Base-by-base conservation (phyloP, 176 grass and related monocot genomes). In the Cenchrus purpureus region DNA sequence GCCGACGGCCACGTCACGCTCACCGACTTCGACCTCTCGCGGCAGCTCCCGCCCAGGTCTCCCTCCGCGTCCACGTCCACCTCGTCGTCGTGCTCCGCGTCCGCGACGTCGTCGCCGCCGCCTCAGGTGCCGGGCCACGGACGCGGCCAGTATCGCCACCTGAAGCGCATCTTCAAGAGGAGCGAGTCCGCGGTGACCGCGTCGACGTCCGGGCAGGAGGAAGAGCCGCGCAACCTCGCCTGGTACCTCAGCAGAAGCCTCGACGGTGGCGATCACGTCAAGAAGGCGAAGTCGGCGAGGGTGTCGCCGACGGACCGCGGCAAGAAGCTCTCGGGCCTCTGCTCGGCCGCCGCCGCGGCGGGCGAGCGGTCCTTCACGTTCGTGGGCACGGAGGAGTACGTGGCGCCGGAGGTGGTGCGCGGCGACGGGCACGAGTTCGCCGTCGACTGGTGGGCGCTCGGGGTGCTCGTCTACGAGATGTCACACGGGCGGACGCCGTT, bases 351-450 rank as follows among this genome's bases (percentile, higher is more conserved):
- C 37, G 37, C 37, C 37, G 20, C 83, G 8, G 9, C 45, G 11
- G 80, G 76, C 12, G 91, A 91, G 74, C 80, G 80, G 66, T 97
- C 97, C 7, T 91, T 86, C 91, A 97, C 97, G 19, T 99, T 99
- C 77, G 97, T 99, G 2, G 94, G 97, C 50, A 99, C 94, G 65
- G 97, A 99, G 82, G 97, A 99, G 79, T 99, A 99, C 82, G 97
- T 99, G 56, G 80, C 97, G 74, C 97, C 97, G 16, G 97, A 99
- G 88, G 90, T 99, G 86, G 90, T 99, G 50, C 82, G 92, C 17
- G 91, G 97, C 15, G 94, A 96, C 10, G 97, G 97, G 17, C 97
- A 99, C 87, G 94, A 88, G 73, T 97, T 99, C 66, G 90, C 92
- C 3, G 90, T 99, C 17, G 97, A 99, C 89, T 99, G 97, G 97